Evolutionary conservation across 768 basidiomycete genomes (phyloP).

Genomic region (Gymnopilus dilepis): DNA sequence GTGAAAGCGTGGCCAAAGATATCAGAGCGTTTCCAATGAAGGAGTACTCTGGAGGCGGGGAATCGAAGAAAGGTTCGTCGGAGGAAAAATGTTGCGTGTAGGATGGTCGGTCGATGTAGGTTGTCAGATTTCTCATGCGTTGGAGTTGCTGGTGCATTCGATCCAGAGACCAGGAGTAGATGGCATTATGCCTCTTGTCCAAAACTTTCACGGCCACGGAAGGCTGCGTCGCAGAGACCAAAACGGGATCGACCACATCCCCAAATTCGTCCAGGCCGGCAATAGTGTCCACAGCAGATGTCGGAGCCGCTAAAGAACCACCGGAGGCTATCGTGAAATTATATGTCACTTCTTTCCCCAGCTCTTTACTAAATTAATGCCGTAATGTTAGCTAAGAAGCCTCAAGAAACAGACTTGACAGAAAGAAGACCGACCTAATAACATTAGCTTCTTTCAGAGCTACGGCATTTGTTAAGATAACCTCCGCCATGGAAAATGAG

Average conservation of each 20-base stretch:
- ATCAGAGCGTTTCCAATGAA: slow-evolving; percentile 90
- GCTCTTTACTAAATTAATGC: slow-evolving; percentile 67
- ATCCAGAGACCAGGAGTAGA: slow-evolving; percentile 92
- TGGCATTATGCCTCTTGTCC: slow-evolving; percentile 84
- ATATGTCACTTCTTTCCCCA: slow-evolving; percentile 85
- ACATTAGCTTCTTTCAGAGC: slow-evolving; percentile 94
- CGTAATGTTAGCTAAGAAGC: slow-evolving; percentile 5
- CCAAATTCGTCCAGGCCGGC: slow-evolving; percentile 91
- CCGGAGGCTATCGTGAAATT: slow-evolving; percentile 93
- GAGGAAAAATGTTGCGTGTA: slow-evolving; percentile 95
- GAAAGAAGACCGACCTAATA: slow-evolving; percentile 63
- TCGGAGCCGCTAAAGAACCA: slow-evolving; percentile 76
- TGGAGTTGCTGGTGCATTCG: slow-evolving; percentile 87
- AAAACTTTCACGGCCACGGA: slow-evolving; percentile 90
- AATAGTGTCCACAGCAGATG: slow-evolving; percentile 84
- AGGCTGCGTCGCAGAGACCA: slow-evolving; percentile 76
- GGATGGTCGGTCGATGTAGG: slow-evolving; percentile 89
- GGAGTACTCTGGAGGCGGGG: slow-evolving; percentile 86
- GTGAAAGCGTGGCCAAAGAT: slow-evolving; percentile 80
- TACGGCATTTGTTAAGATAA: slow-evolving; percentile 82
- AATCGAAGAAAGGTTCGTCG: slow-evolving; percentile 92
- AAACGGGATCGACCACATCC: slow-evolving; percentile 85
- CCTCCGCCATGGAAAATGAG: slow-evolving; percentile 92
- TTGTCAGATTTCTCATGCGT: slow-evolving; percentile 92
- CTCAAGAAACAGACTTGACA: not conserved